Conservation (phyloP, 768 basidiomycete genomes). For the Phanerochaete sordida region DNA sequence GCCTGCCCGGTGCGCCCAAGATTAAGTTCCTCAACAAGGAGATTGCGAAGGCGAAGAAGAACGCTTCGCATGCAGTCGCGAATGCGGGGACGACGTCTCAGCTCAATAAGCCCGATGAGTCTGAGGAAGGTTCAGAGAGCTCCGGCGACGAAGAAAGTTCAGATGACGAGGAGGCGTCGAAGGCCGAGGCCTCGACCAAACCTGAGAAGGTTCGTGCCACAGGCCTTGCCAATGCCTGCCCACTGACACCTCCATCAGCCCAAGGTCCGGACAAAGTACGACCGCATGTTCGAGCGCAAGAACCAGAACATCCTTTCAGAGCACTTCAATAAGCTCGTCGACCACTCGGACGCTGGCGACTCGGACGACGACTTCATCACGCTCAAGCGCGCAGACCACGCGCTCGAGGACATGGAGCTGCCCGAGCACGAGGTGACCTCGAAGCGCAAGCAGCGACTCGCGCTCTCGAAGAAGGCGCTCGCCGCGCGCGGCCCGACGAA, state of each 20-base stretch:
- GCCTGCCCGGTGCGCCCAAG: conserved; percentile 91
- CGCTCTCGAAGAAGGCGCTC: conserved; percentile 69
- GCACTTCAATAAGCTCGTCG: conserved; percentile 87
- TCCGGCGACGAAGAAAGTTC: conserved; percentile 20
- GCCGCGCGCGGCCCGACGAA: conserved; percentile 54
- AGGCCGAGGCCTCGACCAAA: not conserved
- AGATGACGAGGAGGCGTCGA: conserved; percentile 26
- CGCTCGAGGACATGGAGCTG: conserved; percentile 39
- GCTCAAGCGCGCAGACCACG: conserved; percentile 88
- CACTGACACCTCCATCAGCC: conserved; percentile 30
- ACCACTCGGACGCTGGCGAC: conserved; percentile 49
- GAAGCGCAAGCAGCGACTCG: conserved; percentile 80
- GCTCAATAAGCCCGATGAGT: conserved; percentile 12
- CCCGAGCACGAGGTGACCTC: conserved; percentile 56
- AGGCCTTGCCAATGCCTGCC: not conserved
- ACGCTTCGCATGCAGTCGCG: conserved; percentile 50
- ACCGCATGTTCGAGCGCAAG: conserved; percentile 95
- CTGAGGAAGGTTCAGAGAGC: conserved; percentile 22
- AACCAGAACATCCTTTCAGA: conserved; percentile 90
- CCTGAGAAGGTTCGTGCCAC: not conserved
- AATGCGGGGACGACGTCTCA: conserved; percentile 11
- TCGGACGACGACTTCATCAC: conserved; percentile 87
- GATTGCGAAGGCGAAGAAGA: conserved; percentile 73
- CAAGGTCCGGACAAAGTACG: conserved; percentile 86
- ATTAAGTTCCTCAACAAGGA: conserved; percentile 81